phyloP scores from a whole-genome alignment of 2,329 filamentous ascomycete species.

The Phialophora expanda region DNA sequence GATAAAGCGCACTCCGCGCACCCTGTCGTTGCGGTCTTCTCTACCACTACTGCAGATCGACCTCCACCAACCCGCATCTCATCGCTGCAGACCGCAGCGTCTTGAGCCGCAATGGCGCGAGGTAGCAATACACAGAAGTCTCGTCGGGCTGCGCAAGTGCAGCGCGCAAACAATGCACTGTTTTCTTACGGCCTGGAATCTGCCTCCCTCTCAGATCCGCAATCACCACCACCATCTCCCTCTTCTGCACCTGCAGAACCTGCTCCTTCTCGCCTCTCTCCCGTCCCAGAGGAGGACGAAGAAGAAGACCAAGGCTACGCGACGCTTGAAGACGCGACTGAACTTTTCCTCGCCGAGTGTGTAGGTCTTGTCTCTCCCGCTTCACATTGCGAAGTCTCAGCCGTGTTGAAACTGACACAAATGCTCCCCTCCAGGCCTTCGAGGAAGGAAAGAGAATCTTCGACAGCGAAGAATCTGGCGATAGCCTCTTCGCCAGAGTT shows the following conservation, averaged over 20 bases:
- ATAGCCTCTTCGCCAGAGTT: background rate
- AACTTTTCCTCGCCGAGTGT: background rate
- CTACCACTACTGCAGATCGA: slow-evolving; percentile 6
- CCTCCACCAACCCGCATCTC: slow-evolving; percentile 1
- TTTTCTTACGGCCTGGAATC: slow-evolving; percentile 15
- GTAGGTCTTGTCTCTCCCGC: background rate
- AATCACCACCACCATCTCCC: slow-evolving; percentile 5
- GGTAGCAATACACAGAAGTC: background rate
- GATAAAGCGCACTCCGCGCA: background rate
- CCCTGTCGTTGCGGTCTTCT: background rate
- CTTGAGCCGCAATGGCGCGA: slow-evolving; percentile 15
- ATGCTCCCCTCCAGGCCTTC: slow-evolving; percentile 7
- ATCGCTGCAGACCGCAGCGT: slow-evolving; percentile 10
- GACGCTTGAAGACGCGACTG: background rate
- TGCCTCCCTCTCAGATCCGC: background rate
- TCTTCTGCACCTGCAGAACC: background rate
- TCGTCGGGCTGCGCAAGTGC: slow-evolving; percentile 7
- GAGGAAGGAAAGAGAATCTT: slow-evolving; percentile 2
- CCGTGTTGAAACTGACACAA: slow-evolving; percentile 4
- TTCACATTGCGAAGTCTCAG: background rate
- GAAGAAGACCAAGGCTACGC: background rate
- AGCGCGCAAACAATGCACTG: slow-evolving; percentile 18
- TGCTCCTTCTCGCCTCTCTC: background rate
- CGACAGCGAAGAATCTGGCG: slow-evolving; percentile 1
- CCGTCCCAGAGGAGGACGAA: background rate